phyloP scores from a whole-genome alignment of 1,139 yeast genomes.

The Yamadazyma spencermartinsiae region DNA sequence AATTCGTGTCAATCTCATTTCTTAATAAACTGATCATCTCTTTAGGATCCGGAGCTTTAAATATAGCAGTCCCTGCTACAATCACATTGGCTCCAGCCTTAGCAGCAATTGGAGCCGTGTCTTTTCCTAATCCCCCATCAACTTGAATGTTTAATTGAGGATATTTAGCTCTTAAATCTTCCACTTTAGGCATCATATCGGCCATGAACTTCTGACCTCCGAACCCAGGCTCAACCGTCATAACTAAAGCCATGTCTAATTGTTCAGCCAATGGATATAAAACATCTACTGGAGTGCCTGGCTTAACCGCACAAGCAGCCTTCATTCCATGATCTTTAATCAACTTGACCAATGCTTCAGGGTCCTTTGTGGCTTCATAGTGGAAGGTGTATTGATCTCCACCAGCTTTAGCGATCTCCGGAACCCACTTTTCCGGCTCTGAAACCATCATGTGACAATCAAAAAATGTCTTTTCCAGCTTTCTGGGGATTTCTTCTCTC shows the following conservation, averaged over 20 bases:
- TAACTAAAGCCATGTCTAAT: constrained; percentile 89
- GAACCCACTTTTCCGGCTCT: constrained; percentile 94
- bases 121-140: constrained; percentile 93
- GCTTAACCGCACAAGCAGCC: constrained; percentile 94
- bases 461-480: constrained; percentile 62
- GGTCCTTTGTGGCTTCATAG: constrained; percentile 88
- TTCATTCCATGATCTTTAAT: constrained; percentile 82
- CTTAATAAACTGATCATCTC: constrained; percentile 72
- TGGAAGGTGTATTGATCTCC: constrained; percentile 97
- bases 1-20: constrained; percentile 49
- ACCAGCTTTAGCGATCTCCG: constrained; percentile 89
- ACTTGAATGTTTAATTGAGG: constrained; percentile 89
- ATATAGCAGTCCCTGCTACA: constrained; percentile 96
- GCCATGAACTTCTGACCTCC: constrained; percentile 98
- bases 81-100: constrained; percentile 96
- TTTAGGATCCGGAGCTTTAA: constrained; percentile 76
- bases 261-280: constrained; percentile 72
- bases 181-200: constrained; percentile 95
- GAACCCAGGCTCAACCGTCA: constrained; percentile 99
- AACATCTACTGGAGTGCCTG: constrained; percentile 87
- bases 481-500: constrained; percentile 71
- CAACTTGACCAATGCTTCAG: constrained; percentile 68
- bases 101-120: constrained; percentile 82
- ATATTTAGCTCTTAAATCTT: constrained; percentile 64
- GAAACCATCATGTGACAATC: constrained; percentile 99